Conservation (phyloP, 495 filamentous ascomycete genomes). For the Jackrogersella multiformis region DNA sequence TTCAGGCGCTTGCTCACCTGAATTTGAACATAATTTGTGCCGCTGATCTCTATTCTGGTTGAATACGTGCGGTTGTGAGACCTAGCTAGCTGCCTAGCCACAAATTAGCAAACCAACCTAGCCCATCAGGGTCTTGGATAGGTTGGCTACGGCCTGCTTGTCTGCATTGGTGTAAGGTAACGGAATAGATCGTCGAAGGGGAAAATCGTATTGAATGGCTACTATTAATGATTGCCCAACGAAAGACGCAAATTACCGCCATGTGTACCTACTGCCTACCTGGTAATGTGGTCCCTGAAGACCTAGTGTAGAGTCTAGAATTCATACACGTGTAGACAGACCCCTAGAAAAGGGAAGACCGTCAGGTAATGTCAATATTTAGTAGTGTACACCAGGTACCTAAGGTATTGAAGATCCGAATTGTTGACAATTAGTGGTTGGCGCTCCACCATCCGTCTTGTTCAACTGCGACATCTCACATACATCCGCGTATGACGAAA, state of each 20-base stretch:
- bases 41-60: slow-evolving; percentile 27
- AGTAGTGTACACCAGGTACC: slow-evolving; percentile 16
- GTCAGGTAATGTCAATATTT: too few relatives aligned
- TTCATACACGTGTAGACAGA: slow-evolving; percentile 9
- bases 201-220: slow-evolving; percentile 27
- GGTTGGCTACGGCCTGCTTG: slow-evolving; percentile 11
- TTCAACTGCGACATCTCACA: slow-evolving; percentile 21
- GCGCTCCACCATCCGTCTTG: neutral
- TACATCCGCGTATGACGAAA: slow-evolving; percentile 38
- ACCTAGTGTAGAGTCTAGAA: slow-evolving; percentile 25
- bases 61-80: slow-evolving; percentile 23
- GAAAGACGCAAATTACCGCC: slow-evolving; percentile 37
- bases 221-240: slow-evolving; percentile 19
- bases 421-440: slow-evolving; percentile 22
- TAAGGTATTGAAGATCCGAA: slow-evolving; percentile 12
- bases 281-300: slow-evolving; percentile 21
- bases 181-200: slow-evolving; percentile 36
- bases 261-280: slow-evolving; percentile 28
- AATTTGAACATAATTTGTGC: slow-evolving; percentile 37
- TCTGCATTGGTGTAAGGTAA: slow-evolving; percentile 27
- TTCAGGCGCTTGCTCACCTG: slow-evolving; percentile 41
- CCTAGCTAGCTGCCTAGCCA: slow-evolving; percentile 25
- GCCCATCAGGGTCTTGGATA: slow-evolving; percentile 3
- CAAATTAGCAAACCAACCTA: slow-evolving; percentile 25
- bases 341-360: slow-evolving; percentile 20